Evolutionary conservation across 2,329 filamentous ascomycete genomes (phyloP).

Genomic region (Penicillium thymicola): DNA sequence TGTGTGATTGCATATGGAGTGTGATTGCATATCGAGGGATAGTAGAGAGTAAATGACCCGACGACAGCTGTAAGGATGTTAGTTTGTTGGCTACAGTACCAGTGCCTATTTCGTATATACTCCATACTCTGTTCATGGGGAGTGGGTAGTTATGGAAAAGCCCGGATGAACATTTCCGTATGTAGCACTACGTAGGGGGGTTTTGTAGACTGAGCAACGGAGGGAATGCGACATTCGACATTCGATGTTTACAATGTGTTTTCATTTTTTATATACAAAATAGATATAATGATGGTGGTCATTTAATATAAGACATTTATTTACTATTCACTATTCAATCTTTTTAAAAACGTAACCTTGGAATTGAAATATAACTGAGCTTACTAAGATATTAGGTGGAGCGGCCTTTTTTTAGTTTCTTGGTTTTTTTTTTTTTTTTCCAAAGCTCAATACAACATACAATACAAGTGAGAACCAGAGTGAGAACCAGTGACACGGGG

Average conservation of each 20-base stretch:
- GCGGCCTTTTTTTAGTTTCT: background rate
- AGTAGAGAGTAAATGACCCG: background rate
- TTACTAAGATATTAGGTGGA: background rate
- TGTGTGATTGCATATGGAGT: background rate
- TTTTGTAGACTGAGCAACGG: conserved; percentile 5
- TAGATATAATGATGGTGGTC: background rate
- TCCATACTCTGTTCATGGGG: background rate
- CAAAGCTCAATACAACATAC: background rate
- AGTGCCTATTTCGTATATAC: background rate
- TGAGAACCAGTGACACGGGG: conserved; percentile 18
- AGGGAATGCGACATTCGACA: background rate
- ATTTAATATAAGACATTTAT: background rate
- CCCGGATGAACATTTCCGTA: background rate
- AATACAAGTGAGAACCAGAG: background rate
- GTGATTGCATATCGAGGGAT: background rate
- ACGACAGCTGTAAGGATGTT: background rate
- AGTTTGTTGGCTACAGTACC: background rate
- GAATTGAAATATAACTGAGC: background rate
- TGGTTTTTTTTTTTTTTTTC: background rate
- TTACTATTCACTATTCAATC: background rate
- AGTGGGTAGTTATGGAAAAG: background rate
- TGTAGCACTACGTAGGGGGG: background rate
- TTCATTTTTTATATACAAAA: too few species aligned
- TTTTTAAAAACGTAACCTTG: background rate
- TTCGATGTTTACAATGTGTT: background rate